Evolutionary conservation across 768 basidiomycete genomes (phyloP).

Genomic region (Filobasidium floriforme): DNA sequence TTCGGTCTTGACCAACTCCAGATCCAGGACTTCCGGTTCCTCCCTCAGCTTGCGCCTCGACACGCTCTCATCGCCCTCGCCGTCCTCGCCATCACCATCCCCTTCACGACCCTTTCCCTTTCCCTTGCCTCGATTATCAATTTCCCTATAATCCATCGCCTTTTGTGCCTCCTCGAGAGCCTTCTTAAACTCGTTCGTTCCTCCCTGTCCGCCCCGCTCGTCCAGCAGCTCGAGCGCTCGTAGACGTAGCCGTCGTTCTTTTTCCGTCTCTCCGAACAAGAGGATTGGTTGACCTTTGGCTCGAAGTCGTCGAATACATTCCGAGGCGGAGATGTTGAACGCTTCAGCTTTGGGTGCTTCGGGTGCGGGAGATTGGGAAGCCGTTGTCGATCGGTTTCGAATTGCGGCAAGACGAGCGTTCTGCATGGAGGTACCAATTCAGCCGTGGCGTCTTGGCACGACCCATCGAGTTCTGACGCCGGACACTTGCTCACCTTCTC

Average conservation of each 20-base stretch:
- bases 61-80: slow-evolving; percentile 16
- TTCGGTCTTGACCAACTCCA: slow-evolving; percentile 75
- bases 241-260: slow-evolving; percentile 78
- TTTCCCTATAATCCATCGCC: slow-evolving; percentile 62
- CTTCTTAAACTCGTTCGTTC: slow-evolving; percentile 72
- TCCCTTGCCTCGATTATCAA: slow-evolving; percentile 19
- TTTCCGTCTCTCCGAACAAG: slow-evolving; percentile 89
- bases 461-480: too few relatives aligned
- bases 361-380: slow-evolving; percentile 24
- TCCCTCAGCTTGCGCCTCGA: slow-evolving; percentile 24
- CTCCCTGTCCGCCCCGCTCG: slow-evolving; percentile 52
- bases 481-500: slow-evolving; percentile 19
- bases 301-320: slow-evolving; percentile 79
- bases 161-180: slow-evolving; percentile 52
- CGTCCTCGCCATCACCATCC: slow-evolving; percentile 11
- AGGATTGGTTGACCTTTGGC: slow-evolving; percentile 89
- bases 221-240: slow-evolving; percentile 93
- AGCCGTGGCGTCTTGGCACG: background rate
- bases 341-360: slow-evolving; percentile 35
- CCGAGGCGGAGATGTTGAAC: slow-evolving; percentile 90
- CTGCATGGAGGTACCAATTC: slow-evolving; percentile 5
- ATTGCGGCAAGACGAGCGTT: slow-evolving; percentile 14
- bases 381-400: slow-evolving; percentile 25
- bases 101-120: slow-evolving; percentile 9
- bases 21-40: slow-evolving; percentile 61